Evolutionary conservation across 75 land plant genomes (phyloP), one percentile per base, ranked within the genome.

Genomic region (Azolla pinnata): DNA sequence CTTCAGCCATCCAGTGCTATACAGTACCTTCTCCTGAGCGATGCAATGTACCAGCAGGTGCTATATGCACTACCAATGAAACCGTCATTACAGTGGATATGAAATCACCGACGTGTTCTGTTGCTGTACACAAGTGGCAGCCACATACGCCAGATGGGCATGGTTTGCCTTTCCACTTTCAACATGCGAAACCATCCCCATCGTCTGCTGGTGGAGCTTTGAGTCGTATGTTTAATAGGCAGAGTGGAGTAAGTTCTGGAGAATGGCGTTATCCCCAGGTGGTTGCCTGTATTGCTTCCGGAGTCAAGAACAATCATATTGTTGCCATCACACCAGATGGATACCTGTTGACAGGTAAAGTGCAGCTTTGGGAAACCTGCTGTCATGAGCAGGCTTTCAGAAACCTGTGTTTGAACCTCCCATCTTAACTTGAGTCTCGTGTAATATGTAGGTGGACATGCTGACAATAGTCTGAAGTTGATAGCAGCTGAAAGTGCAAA

Each of bases 381-480:
- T 35, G 12, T 5, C 12, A 5, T 35, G 40, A 5, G 5, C 40
- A 5, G 12, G 5, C 10, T 5, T 12, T 12, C 12, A 12, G 40
- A 35, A 35, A 5, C 40, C 40, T 5, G 40, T 35, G 12, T 35
- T 35, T 5, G 12, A 35, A 5, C 12, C 12, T 35, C 40, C 12
- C 40, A 5, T 35, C 12, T 35, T n/a, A n/a, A n/a, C n/a, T n/a
- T n/a, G n/a, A n/a, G n/a, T n/a, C n/a, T n/a, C n/a, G n/a, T n/a
- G n/a, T n/a, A n/a, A n/a, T n/a, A n/a, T 18, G 50, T 75, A 95
- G 99, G 99, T 61, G 99, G 99, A 9, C 99, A 95, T 78, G 91
- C 79, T 4, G 99, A 95, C 61, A 90, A 86, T 58, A 86, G 83
- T 45, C 61, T 95, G 23, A 90, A 87, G 78, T 59, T 95, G 35